Conservation (phyloP, 805 yeast species). For the Dipodascopsis uninucleata region DNA sequence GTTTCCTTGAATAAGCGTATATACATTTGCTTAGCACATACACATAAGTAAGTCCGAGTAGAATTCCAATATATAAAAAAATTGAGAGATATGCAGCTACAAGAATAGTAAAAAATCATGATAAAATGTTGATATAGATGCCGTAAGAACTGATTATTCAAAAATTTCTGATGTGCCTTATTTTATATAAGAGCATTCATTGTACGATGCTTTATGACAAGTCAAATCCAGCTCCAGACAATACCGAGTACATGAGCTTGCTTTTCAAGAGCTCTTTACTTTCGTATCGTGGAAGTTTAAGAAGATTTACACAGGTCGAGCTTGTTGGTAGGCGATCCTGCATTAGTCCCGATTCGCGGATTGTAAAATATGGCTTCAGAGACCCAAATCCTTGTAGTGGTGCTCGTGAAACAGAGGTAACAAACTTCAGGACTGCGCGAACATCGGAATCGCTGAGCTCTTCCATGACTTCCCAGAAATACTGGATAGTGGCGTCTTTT, state of each 20-base stretch:
- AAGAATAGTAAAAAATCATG: too few relatives aligned
- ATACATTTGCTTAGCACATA: too few relatives aligned
- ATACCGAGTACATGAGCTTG: conserved; percentile 74
- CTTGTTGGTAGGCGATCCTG: conserved; percentile 75
- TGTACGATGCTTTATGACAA: conserved; percentile 55
- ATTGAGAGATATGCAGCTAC: too few relatives aligned
- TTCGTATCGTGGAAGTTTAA: conserved; percentile 80
- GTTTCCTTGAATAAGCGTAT: too few relatives aligned
- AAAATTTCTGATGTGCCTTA: too few relatives aligned
- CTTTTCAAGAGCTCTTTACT: conserved; percentile 53
- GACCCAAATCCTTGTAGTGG: conserved; percentile 83
- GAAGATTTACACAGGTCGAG: conserved; percentile 84
- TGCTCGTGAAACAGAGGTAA: conserved; percentile 86
- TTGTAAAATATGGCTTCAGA: conserved; percentile 74
- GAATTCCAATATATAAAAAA: too few relatives aligned
- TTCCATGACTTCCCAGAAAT: conserved; percentile 71
- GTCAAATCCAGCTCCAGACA: conserved; percentile 83
- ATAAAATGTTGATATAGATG: too few relatives aligned
- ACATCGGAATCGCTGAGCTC: conserved; percentile 63
- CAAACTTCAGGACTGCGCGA: conserved; percentile 72
- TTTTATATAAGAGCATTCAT: not conserved
- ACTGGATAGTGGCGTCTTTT: conserved; percentile 53
- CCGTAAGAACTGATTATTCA: too few relatives aligned
- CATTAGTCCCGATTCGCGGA: conserved; percentile 60
- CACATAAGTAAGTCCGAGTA: too few relatives aligned